Evolutionary conservation across 1,284 basidiomycete genomes (phyloP).

Genomic region (Tylopilus sp.): DNA sequence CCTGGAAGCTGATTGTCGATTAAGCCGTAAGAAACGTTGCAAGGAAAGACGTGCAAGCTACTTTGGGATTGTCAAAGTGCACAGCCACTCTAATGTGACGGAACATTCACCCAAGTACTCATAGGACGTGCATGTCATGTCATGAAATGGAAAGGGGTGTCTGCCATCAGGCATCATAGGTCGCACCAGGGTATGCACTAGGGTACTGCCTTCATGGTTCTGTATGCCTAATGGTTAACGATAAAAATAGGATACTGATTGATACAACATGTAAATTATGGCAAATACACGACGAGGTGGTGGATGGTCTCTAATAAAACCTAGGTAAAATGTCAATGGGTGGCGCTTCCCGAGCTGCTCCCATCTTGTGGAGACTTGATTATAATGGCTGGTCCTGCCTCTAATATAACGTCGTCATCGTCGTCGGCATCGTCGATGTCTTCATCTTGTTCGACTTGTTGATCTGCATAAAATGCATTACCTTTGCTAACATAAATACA

Average conservation of each 20-base stretch:
- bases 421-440: slow-evolving; percentile 39
- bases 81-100: slow-evolving; percentile 6
- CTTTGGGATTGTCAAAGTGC: not conserved
- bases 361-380: slow-evolving; percentile 39
- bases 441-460: slow-evolving; percentile 38
- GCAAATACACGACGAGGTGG: slow-evolving; percentile 20
- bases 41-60: slow-evolving; percentile 5
- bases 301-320: slow-evolving; percentile 12
- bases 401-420: slow-evolving; percentile 59
- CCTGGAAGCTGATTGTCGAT: not conserved
- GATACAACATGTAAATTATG: slow-evolving; percentile 19
- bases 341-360: slow-evolving; percentile 28
- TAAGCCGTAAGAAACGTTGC: not conserved
- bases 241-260: slow-evolving; percentile 13
- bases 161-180: too few relatives aligned
- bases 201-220: too few relatives aligned
- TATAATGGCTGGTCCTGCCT: slow-evolving; percentile 59
- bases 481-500: slow-evolving; percentile 38
- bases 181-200: too few relatives aligned
- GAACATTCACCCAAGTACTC: not conserved
- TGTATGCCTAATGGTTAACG: not conserved
- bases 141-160: too few relatives aligned
- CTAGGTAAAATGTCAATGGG: slow-evolving; percentile 20
- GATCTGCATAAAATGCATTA: slow-evolving; percentile 40
- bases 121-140: too few relatives aligned